Evolutionary conservation across 768 basidiomycete species (phyloP), one percentile per base, ranked within the genome.

Genomic region (Mrakia blollopis): DNA sequence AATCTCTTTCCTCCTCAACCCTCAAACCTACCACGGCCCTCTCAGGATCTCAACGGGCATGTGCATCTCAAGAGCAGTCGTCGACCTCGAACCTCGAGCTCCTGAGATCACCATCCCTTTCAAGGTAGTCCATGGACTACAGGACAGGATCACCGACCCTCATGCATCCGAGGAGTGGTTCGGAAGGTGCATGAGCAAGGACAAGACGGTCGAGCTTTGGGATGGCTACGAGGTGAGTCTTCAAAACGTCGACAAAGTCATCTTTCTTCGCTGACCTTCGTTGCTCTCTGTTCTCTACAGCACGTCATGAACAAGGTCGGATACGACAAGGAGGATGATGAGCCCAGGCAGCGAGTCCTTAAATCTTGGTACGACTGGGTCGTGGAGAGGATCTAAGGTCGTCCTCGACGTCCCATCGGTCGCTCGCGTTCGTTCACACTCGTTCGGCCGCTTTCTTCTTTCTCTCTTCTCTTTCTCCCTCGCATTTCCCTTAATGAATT

Each of bases 231-330:
- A 76, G 67, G 74, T 75, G 65, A 52, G 74, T 75, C 37, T 0
- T 1, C 30, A 21, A 50, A 21, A 21, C 13, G 47, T 2, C 47
- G 47, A 50, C 47, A 4, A 2, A 18, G 16, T 14, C 47, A 7
- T 9, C 14, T 47, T 2, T 47, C 44, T 47, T 47, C 44, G 44
- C 47, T 50, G 9, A 3, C 13, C 47, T 21, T 50, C 47, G 47
- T 37, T 57, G 14, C 3, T 37, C 37, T 37, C 7, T 18, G 0
- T 16, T 30, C 35, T 3, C 62, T 44, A 2, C 44, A 75, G 69
- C 75, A 76, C 47, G 75, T 76, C 41, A 76, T 76, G 75, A 76
- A 71, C 57, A 69, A 69, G 39, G 69, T 72, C 32, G 75, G 75
- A 16, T 76, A 71, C 60, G 75, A 71, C 54, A 44, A 62, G 32